Base-by-base conservation (phyloP, 805 yeast genomes). In the Cephaloascus albidus region DNA sequence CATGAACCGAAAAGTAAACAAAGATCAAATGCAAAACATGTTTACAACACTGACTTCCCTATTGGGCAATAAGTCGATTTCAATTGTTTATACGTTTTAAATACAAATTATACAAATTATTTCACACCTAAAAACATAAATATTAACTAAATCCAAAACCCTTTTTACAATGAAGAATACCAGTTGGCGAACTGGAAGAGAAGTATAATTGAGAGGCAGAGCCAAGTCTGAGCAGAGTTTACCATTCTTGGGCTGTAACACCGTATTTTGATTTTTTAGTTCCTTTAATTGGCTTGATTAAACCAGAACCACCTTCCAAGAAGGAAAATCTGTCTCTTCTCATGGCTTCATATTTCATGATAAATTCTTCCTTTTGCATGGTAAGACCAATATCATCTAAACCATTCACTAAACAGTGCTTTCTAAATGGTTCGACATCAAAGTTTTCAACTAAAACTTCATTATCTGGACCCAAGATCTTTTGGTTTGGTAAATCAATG, bases 321-420 rank as follows among this genome's bases (percentile, higher is more conserved):
- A 94, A 93, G 8, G 96, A 86, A 60, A 85, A 93, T 58, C 70
- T 79, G 38, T 72, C 79, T 57, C 74, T 79, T 74, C 98, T 85
- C 46, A 65, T 63, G 18, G 65, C 75, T 69, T 93, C 98, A 54
- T 78, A 93, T 50, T 77, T 71, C 39, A 59, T 42, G 51, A 93
- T 93, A 60, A 52, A 78, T 39, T 76, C 76, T 64, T 86, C 96
- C 65, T 88, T 87, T 63, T 88, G 90, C 52, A 93, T 67, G 38
- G 98, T 93, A 54, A 93, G 75, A 34, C 97, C 97, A 63, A 93
- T 93, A 59, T 93, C 98, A 60, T 93, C 98, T 45, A 93, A 78
- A 46, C 98, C 98, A 49, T 93, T 87, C 41, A 90, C 69, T 51
- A 93, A 72, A 59, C 97, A 93, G 62, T 90, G 95, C 65, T 89